Evolutionary conservation across 495 filamentous ascomycete species (phyloP).

Genomic region (Aspergillus taichungensis): DNA sequence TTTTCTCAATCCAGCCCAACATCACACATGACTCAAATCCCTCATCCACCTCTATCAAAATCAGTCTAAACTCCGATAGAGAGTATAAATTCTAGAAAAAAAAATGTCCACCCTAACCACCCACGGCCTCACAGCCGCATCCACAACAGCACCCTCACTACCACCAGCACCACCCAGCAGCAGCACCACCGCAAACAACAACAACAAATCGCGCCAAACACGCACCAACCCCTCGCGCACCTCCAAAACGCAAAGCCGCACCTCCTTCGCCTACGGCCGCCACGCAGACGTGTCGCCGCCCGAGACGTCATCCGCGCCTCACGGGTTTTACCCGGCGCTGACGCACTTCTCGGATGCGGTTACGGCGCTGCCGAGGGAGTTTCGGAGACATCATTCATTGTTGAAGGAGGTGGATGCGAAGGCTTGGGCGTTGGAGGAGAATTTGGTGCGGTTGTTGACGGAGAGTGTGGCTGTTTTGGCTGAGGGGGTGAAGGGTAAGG

Average conservation of each 20-base stretch:
- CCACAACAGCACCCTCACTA: slow-evolving; percentile 20
- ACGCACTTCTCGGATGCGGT: slow-evolving; percentile 92
- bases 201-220: slow-evolving; percentile 38
- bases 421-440: slow-evolving; percentile 46
- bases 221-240: slow-evolving; percentile 53
- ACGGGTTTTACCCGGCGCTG: slow-evolving; percentile 82
- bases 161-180: background rate
- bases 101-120: slow-evolving; percentile 18
- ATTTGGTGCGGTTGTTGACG: slow-evolving; percentile 61
- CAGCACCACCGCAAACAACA: background rate
- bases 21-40: no score
- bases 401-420: slow-evolving; percentile 98
- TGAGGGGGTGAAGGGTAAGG: no score
- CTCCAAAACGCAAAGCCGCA: slow-evolving; percentile 46
- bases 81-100: no score
- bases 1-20: slow-evolving; percentile 13
- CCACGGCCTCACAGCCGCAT: slow-evolving; percentile 33
- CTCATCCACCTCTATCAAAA: no score
- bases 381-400: slow-evolving; percentile 87
- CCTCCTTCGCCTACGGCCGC: slow-evolving; percentile 38
- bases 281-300: slow-evolving; percentile 24
- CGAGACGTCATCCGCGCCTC: slow-evolving; percentile 28
- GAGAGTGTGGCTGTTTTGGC: no score
- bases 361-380: slow-evolving; percentile 85
- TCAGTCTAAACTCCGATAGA: no score